A percentile compares a stretch with the other conserved stretches of the same genome.
Evolutionary conservation across 139 green algal genomes (phyloP).

Genomic region (Chlamydomonas applanata): DNA sequence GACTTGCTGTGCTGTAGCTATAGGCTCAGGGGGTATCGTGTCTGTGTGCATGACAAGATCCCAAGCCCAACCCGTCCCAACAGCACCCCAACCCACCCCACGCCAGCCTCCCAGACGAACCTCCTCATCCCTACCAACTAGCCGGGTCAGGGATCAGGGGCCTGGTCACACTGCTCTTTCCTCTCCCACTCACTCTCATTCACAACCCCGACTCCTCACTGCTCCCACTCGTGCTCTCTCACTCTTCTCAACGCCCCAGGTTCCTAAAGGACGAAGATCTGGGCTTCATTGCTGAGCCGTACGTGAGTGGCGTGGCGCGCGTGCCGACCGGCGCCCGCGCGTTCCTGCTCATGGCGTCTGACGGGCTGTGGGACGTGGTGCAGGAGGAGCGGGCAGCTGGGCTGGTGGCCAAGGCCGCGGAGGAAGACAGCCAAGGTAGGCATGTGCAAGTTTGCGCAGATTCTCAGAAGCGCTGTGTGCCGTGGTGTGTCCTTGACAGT

Average conservation of each 20-base stretch:
- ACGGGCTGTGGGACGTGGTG: constrained; percentile 63
- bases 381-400: constrained; percentile 21
- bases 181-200: too few species aligned
- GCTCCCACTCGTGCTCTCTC: background rate
- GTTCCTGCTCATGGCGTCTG: constrained; percentile 46
- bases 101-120: too few species aligned
- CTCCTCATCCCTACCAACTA: too few species aligned
- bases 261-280: constrained; percentile 60
- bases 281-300: constrained; percentile 53
- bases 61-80: too few species aligned
- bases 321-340: background rate
- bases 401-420: background rate
- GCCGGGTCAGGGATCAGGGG: too few species aligned
- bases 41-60: too few species aligned
- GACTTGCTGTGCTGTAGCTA: background rate
- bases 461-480: background rate
- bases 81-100: too few species aligned
- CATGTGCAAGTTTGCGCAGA: too few species aligned
- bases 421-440: too few species aligned
- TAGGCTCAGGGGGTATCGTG: too few species aligned
- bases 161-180: too few species aligned
- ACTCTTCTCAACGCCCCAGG: background rate
- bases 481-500: background rate
- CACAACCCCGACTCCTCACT: background rate
- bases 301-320: constrained; percentile 20